Conservation (phyloP, 345 rosid genomes). For the Passiflora organensis region DNA sequence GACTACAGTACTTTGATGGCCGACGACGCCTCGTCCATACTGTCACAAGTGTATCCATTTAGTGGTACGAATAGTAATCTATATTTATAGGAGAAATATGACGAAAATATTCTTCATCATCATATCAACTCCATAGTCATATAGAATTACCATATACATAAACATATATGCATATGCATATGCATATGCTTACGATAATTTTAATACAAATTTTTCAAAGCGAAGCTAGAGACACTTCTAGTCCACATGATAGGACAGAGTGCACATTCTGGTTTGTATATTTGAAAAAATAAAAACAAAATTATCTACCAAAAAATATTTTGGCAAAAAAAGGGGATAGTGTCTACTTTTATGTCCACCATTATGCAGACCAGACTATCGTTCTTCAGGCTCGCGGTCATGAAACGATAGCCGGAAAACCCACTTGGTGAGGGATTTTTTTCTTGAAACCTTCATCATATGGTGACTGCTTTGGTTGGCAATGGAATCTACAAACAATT, state of each 20-base stretch:
- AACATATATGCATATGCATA: no score
- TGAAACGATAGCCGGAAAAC: conserved; percentile 73
- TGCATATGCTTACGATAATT: no score
- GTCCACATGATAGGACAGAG: conserved; percentile 14
- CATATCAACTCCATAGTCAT: no score
- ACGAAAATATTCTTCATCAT: no score
- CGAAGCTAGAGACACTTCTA: conserved; percentile 14
- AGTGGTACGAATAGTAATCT: no score
- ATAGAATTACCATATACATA: no score
- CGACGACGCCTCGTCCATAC: conserved; percentile 7
- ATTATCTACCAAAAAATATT: conserved; percentile 14
- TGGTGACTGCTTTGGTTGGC: conserved; percentile 41
- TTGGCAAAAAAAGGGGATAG: not conserved
- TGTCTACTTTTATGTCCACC: conserved; percentile 11
- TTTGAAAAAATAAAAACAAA: conserved; percentile 5
- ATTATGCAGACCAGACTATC: no score
- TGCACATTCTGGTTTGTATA: conserved; percentile 1
- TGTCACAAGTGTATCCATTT: no score
- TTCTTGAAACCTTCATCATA: conserved; percentile 43
- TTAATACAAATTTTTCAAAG: no score
- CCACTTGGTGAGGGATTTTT: conserved; percentile 51
- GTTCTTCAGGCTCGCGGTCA: conserved; percentile 53
- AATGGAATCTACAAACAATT: conserved; percentile 44
- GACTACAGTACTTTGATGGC: no score
- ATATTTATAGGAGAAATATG: no score